Evolutionary conservation across 2,329 filamentous ascomycete species (phyloP).

Genomic region (Trichoderma afroharzianum): DNA sequence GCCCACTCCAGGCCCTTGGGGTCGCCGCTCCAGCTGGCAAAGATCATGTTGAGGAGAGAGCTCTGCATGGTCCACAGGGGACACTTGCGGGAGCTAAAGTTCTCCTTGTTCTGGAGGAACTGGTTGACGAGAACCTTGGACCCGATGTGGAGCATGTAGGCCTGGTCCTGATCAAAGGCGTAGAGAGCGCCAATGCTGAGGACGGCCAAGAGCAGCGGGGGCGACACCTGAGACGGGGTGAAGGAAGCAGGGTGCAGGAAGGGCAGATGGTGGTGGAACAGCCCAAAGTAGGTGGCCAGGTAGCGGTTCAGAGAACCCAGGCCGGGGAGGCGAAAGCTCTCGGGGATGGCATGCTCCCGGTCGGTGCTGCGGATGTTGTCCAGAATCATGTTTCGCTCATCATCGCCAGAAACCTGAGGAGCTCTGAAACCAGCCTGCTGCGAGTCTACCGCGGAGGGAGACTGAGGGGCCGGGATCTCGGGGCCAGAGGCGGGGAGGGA

Average conservation of each 20-base stretch:
- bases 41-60: conserved; percentile 96
- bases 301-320: conserved; percentile 83
- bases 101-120: conserved; percentile 96
- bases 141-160: conserved; percentile 94
- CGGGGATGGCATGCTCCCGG: conserved; percentile 75
- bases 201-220: conserved; percentile 81
- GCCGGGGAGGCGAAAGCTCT: conserved; percentile 83
- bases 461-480: conserved; percentile 69
- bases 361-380: conserved; percentile 83
- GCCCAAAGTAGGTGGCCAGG: conserved; percentile 89
- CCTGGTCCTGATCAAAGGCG: conserved; percentile 94
- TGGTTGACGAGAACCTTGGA: conserved; percentile 97
- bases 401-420: conserved; percentile 78
- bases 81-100: conserved; percentile 96
- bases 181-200: conserved; percentile 94
- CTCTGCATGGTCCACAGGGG: conserved; percentile 98
- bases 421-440: conserved; percentile 66
- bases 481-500: conserved; percentile 66
- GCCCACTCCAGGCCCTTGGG: conserved; percentile 98
- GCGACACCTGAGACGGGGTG: conserved; percentile 72
- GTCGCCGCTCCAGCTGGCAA: conserved; percentile 98
- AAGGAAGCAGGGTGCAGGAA: conserved; percentile 94
- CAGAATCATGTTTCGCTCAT: conserved; percentile 79
- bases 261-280: conserved; percentile 95
- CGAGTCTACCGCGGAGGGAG: conserved; percentile 64